Base-by-base conservation (phyloP, 1,284 basidiomycete species). In the Irpex sp. region DNA sequence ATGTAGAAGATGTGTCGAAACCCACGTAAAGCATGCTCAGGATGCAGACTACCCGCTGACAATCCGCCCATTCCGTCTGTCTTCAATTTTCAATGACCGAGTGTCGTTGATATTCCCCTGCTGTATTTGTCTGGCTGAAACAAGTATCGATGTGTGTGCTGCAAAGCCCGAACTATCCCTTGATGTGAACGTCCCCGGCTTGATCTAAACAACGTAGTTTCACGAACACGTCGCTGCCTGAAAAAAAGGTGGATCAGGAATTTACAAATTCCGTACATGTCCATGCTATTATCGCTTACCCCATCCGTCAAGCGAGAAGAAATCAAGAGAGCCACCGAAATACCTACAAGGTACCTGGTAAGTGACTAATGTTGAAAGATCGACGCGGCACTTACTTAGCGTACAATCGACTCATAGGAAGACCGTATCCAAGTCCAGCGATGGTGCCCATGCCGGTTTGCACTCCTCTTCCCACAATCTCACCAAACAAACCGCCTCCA, bases 341-440 rank as follows among this genome's bases (percentile, higher is more conserved):
- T 92, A 92, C 67, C 86, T 88, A 26, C 26, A 1, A 21, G 21
- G n/a, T 50, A 17, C 11, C n/a, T 33, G n/a, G 9, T 6, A 2
- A 17, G 33, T 21, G 7, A 8, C 4, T 15, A 59, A 49, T 8
- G 8, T 9, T 15, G 11, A 57, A 36, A 17, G 58, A 43, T 39
- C 7, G 21, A 33, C 7, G 43, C 11, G 15, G 26, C 50, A 71
- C 81, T 63, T 70, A 87, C 80, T 77, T 86, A 26, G 92, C 87
- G 71, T 95, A 95, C 58, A 95, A 75, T 66, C 85, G 83, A 71
- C 92, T 92, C 89, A 95, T 91, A 3, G 93, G 93, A 61, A 95
- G 76, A 0, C 93, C 93, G 68, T 93, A 94, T 1, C 94, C 94
- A 47, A 95, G 75, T 0, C 92, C 92, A 1, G 90, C 90, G 65